Conservation (phyloP, 1,139 yeast genomes). For the Lodderomyces orthopsilosis region DNA sequence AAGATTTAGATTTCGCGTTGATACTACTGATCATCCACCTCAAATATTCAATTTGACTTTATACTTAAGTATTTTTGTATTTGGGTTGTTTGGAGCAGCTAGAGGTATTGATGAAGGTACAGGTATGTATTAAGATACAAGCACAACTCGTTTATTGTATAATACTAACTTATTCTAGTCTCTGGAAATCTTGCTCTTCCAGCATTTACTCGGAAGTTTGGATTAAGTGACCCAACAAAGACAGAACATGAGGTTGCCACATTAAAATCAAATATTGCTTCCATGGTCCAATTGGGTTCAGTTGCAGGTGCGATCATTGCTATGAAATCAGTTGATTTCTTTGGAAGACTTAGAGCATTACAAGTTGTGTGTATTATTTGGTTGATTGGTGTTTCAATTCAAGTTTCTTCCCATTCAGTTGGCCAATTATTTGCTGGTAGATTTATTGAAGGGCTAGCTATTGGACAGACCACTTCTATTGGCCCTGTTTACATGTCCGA, state of each 20-base stretch:
- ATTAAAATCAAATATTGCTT: slow-evolving; percentile 52
- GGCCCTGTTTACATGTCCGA: slow-evolving; percentile 53
- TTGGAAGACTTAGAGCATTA: slow-evolving; percentile 55
- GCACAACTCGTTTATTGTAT: no score
- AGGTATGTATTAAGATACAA: background rate
- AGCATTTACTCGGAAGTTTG: slow-evolving; percentile 44
- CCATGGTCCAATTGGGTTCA: slow-evolving; percentile 64
- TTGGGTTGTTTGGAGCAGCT: slow-evolving; percentile 59
- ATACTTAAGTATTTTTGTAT: slow-evolving; percentile 47
- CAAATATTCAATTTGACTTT: slow-evolving; percentile 49
- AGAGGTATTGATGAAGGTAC: slow-evolving; percentile 62
- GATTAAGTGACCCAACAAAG: slow-evolving; percentile 41
- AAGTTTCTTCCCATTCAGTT: slow-evolving; percentile 39
- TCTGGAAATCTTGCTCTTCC: slow-evolving; percentile 15
- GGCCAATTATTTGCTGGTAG: slow-evolving; percentile 57
- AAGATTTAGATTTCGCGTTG: slow-evolving; percentile 5
- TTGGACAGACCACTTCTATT: slow-evolving; percentile 56
- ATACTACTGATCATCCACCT: slow-evolving; percentile 37
- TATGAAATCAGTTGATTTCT: slow-evolving; percentile 40
- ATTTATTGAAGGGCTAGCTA: slow-evolving; percentile 51
- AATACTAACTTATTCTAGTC: slow-evolving; percentile 9
- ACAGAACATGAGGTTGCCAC: slow-evolving; percentile 39
- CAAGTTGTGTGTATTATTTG: slow-evolving; percentile 45
- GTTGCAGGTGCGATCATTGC: slow-evolving; percentile 57
- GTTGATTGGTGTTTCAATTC: slow-evolving; percentile 49